Evolutionary conservation across 225 moss, liverwort and hornwort genomes (phyloP).

Genomic region (Straminergon stramineum): DNA sequence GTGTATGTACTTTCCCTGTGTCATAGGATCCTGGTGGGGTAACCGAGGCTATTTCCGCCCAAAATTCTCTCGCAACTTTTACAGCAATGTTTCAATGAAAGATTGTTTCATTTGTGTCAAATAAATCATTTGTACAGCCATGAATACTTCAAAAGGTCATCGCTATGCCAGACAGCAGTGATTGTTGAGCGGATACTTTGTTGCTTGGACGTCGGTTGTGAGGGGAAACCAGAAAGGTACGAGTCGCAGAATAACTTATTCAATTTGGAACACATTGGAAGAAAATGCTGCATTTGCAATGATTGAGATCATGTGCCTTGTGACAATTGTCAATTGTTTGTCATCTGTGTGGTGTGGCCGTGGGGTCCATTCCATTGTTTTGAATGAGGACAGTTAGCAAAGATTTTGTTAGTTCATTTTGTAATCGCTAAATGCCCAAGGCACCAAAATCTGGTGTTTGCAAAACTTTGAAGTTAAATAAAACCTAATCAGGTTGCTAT

Average conservation of each 20-base stretch:
- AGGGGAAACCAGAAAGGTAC: neutral
- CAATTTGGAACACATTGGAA: neutral
- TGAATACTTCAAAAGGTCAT: neutral
- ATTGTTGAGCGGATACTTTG: neutral
- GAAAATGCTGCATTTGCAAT: neutral
- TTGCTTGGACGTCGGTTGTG: neutral
- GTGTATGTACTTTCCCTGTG: neutral
- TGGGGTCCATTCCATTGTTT: neutral
- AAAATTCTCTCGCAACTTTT: neutral
- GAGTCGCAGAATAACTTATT: neutral
- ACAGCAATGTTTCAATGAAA: neutral
- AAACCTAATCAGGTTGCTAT: too few relatives aligned
- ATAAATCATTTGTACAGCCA: neutral
- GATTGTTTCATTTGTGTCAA: neutral
- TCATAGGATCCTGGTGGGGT: neutral
- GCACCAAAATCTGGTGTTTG: too few relatives aligned
- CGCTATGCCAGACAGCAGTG: neutral
- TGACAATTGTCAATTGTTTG: neutral
- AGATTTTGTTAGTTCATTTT: neutral
- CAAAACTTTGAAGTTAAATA: too few relatives aligned
- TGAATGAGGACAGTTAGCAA: neutral
- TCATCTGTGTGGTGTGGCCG: neutral
- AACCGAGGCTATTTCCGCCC: neutral
- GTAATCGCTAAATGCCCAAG: neutral
- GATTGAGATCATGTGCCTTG: neutral